phyloP scores from a whole-genome alignment of 164 flowering plant species.

The Nelumbo lutea region DNA sequence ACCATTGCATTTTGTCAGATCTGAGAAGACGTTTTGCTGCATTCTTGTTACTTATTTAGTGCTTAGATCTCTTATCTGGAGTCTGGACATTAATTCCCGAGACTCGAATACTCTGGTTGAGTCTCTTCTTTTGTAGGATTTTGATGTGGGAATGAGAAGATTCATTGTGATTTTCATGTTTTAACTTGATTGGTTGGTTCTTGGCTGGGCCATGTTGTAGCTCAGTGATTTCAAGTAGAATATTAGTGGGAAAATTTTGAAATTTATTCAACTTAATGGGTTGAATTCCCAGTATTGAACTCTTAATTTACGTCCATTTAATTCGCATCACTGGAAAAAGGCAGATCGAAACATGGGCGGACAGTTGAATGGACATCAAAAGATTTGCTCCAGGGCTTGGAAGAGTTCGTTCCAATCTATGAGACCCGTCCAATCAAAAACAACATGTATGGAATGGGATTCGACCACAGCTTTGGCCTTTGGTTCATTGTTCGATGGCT shows the following conservation, averaged over 20 bases:
- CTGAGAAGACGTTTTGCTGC: no score
- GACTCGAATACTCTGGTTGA: no score
- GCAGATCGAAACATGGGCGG: slow-evolving; percentile 97
- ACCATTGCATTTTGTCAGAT: no score
- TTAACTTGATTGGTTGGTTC: neutral
- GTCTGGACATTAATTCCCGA: no score
- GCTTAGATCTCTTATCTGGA: no score
- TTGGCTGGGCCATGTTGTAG: neutral
- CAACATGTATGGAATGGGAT: slow-evolving; percentile 97
- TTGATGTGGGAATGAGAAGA: neutral
- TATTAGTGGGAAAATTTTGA: neutral
- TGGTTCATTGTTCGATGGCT: slow-evolving; percentile 96
- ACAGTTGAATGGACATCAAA: slow-evolving; percentile 86
- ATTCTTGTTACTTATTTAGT: no score
- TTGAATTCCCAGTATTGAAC: neutral
- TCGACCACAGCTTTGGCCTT: slow-evolving; percentile 98
- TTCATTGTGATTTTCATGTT: neutral
- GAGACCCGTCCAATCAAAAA: slow-evolving; percentile 89
- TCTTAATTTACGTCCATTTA: slow-evolving; percentile 24
- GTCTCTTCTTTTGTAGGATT: neutral
- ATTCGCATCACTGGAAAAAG: slow-evolving; percentile 72
- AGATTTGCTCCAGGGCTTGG: slow-evolving; percentile 81
- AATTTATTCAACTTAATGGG: neutral
- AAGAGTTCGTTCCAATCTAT: slow-evolving; percentile 94
- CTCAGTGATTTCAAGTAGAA: neutral